Conservation (phyloP, 495 filamentous ascomycete species). For the Neurospora sp. region DNA sequence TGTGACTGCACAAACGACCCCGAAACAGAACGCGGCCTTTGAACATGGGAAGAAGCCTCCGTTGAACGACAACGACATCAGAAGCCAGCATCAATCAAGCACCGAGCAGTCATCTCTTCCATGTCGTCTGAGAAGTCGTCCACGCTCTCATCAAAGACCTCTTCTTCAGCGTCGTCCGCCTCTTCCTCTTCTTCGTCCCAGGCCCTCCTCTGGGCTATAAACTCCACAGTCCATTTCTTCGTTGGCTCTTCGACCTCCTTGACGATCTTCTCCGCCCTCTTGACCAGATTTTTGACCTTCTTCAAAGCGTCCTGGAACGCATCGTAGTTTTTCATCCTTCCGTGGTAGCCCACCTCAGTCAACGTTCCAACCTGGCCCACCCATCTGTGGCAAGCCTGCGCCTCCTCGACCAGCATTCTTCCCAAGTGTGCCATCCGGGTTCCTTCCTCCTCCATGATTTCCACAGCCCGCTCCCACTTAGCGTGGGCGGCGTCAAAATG, state of each 20-base stretch:
- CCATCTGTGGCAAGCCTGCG: neutral
- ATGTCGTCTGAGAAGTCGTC: too few relatives aligned
- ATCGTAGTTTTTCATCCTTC: neutral
- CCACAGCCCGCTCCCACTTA: neutral
- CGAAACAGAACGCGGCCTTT: neutral
- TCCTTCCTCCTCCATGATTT: neutral
- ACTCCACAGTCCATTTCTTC: neutral
- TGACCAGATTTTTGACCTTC: accelerated
- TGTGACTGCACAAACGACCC: neutral
- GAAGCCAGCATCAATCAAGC: neutral
- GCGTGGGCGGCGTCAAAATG: neutral
- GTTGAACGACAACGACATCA: neutral
- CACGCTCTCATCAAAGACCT: neutral
- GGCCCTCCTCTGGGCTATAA: neutral
- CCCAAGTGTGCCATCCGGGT: neutral
- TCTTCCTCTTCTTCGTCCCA: neutral
- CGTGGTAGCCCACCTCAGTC: neutral
- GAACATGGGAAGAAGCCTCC: neutral
- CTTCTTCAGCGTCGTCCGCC: neutral
- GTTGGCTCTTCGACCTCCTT: neutral
- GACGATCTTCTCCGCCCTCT: neutral
- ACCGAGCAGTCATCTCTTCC: neutral
- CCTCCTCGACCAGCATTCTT: neutral
- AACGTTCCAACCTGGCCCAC: neutral
- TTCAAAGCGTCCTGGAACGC: neutral